Conservation (phyloP, 2,329 filamentous ascomycete species). For the Colletotrichum camelliae region DNA sequence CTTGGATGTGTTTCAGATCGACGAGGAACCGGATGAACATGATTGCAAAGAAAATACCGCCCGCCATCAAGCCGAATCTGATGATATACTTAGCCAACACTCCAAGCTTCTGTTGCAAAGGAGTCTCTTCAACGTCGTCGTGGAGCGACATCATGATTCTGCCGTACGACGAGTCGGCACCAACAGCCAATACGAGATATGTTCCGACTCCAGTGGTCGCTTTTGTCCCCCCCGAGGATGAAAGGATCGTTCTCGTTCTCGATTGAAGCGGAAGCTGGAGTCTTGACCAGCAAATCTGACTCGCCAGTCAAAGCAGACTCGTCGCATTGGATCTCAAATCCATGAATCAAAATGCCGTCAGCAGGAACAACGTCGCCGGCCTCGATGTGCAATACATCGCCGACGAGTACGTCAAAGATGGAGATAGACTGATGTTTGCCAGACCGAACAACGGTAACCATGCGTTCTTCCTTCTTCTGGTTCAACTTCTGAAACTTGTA, state of each 20-base stretch:
- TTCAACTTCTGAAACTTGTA: conserved; percentile 59
- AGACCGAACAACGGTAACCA: conserved; percentile 61
- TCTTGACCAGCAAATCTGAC: conserved; percentile 74
- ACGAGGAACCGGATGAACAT: too few species aligned
- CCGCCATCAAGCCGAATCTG: neutral
- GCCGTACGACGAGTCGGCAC: neutral
- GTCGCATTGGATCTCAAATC: conserved; percentile 63
- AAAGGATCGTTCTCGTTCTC: conserved; percentile 60
- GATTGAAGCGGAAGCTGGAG: conserved; percentile 49
- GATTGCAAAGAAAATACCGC: neutral
- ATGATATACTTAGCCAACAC: neutral
- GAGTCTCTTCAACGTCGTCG: neutral
- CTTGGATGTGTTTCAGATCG: too few species aligned
- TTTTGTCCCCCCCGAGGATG: conserved; percentile 57
- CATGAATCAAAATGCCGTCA: conserved; percentile 72
- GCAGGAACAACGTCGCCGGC: conserved; percentile 73
- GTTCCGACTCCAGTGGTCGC: neutral
- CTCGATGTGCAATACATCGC: conserved; percentile 64
- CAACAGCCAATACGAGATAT: neutral
- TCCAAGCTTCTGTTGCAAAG: neutral
- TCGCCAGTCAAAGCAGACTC: conserved; percentile 77
- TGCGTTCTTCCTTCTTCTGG: conserved; percentile 56
- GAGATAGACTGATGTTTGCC: conserved; percentile 59
- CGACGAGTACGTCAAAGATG: conserved; percentile 65
- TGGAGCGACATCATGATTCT: neutral